A percentile compares a stretch with the other conserved stretches of the same genome.
These are phyloP conservation scores for Tilletia walkeri DNA, from an alignment of 1,284 basidiomycete genomes.

Conservation along the genomic window DNA sequence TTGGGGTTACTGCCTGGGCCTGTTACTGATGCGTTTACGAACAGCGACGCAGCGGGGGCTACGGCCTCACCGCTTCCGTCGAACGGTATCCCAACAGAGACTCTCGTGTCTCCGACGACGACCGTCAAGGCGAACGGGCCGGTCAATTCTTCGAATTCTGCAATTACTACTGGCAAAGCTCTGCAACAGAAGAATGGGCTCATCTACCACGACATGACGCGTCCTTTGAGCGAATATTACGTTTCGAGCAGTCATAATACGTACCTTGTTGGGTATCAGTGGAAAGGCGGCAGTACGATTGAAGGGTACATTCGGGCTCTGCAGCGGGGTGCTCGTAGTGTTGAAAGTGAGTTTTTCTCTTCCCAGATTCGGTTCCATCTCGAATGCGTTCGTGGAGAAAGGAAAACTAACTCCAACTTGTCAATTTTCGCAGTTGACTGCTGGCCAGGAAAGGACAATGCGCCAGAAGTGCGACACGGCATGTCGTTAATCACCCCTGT, in stretches of 20 bases:
- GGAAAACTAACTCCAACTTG: no score
- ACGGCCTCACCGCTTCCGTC: no score
- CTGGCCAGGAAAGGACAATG: slow-evolving; percentile 73
- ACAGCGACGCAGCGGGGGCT: no score
- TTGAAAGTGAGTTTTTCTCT: slow-evolving; percentile 56
- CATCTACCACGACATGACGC: slow-evolving; percentile 71
- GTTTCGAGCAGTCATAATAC: slow-evolving; percentile 96
- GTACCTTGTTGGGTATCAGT: slow-evolving; percentile 90
- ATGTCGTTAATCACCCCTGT: slow-evolving; percentile 87
- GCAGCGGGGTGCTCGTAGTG: slow-evolving; percentile 83
- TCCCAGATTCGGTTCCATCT: no score
- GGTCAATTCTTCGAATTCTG: no score
- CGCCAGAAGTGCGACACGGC: slow-evolving; percentile 70
- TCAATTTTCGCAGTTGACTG: slow-evolving; percentile 75
- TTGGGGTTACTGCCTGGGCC: no score
- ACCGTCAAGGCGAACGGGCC: no score
- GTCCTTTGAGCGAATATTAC: slow-evolving; percentile 81
- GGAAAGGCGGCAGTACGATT: slow-evolving; percentile 86
- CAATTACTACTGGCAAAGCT: not conserved
- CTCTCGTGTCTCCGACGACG: no score
- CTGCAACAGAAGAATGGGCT: slow-evolving; percentile 59
- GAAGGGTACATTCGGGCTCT: slow-evolving; percentile 94
- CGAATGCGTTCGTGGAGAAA: no score
- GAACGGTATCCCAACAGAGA: no score
- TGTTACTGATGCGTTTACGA: no score